Conservation (phyloP, 2,329 filamentous ascomycete genomes). For the Hymenoscyphus albidus region DNA sequence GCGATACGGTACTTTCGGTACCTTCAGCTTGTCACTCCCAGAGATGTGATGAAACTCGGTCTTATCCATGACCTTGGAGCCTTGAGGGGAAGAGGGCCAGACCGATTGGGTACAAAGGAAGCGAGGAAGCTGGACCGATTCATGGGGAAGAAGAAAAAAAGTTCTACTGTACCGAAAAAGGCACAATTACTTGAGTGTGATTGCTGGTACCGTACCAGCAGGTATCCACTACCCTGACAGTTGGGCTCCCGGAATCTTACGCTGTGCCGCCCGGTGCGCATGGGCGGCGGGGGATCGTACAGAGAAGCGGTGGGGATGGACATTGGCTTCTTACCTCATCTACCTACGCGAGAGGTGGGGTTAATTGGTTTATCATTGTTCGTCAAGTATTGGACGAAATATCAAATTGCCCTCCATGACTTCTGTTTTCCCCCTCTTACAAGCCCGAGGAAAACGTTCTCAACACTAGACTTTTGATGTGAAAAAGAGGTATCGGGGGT, state of each 20-base stretch:
- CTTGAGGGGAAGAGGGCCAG: background rate
- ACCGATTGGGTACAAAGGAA: slow-evolving; percentile 3
- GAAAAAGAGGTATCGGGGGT: background rate
- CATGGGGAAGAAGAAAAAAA: background rate
- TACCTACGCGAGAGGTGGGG: background rate
- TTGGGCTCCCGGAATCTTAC: background rate
- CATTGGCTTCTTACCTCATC: background rate
- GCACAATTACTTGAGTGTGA: no score
- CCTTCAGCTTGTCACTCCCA: background rate
- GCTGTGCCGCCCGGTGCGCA: background rate
- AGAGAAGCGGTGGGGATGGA: slow-evolving; percentile 1
- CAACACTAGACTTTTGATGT: background rate
- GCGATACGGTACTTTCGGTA: no score
- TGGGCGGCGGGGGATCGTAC: background rate
- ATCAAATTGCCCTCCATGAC: background rate
- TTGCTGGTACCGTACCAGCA: background rate
- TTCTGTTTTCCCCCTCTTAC: background rate
- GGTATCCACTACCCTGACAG: background rate
- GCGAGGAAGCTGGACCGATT: slow-evolving; percentile 1
- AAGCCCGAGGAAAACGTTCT: background rate
- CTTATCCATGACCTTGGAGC: background rate
- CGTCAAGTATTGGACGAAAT: background rate
- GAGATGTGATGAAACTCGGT: background rate
- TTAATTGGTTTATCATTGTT: no score
- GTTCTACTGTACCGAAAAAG: no score